Conservation (phyloP, 345 rosid species). For the Arabis hirsuta region DNA sequence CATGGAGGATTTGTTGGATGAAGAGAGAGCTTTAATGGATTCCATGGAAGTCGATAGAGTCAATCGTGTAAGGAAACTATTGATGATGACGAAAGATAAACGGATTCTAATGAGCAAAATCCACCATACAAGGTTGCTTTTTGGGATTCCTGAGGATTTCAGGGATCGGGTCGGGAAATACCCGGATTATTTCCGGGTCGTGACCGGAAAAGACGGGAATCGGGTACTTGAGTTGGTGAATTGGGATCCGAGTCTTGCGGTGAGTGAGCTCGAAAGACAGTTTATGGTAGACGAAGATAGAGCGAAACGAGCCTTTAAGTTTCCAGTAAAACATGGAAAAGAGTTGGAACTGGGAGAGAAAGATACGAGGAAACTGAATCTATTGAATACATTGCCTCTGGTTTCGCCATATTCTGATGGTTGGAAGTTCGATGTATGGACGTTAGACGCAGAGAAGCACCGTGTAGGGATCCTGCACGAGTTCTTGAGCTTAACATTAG, state of each 20-base stretch:
- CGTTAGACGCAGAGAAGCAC: conserved; percentile 88
- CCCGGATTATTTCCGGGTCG: conserved; percentile 64
- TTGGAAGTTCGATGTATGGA: conserved; percentile 65
- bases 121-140: conserved; percentile 70
- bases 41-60: conserved; percentile 70
- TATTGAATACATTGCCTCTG: conserved; percentile 68
- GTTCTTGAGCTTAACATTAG: conserved; percentile 87
- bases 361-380: conserved; percentile 58
- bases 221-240: conserved; percentile 71
- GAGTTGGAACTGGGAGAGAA: conserved; percentile 64
- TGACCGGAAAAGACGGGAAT: conserved; percentile 64
- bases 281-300: conserved; percentile 69
- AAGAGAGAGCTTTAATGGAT: conserved; percentile 59
- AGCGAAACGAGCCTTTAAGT: conserved; percentile 64
- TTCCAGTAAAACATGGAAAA: conserved; percentile 69
- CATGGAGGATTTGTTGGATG: conserved; percentile 69
- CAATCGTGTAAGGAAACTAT: conserved; percentile 59
- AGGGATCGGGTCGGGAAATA: conserved; percentile 71
- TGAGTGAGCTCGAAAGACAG: conserved; percentile 65
- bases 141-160: conserved; percentile 91
- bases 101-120: conserved; percentile 73
- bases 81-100: conserved; percentile 82
- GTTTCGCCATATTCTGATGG: conserved; percentile 89
- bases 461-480: conserved; percentile 83
- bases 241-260: conserved; percentile 73